These are phyloP conservation scores for Penicillium brevicompactum DNA, from an alignment of 2,329 filamentous ascomycete species.

Conservation along the genomic window DNA sequence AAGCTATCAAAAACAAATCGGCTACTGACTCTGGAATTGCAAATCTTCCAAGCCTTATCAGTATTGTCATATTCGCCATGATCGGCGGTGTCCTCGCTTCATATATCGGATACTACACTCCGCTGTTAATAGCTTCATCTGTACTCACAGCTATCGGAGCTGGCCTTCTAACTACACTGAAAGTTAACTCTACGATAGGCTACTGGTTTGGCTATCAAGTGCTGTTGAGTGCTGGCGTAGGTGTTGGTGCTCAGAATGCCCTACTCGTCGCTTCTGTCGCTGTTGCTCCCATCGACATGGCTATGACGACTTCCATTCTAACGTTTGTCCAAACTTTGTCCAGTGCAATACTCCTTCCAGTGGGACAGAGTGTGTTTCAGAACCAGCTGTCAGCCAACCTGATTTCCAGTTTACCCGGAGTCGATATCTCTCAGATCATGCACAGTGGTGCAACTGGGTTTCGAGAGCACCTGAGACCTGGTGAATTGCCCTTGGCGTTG, in stretches of 20 bases:
- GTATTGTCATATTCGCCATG: slow-evolving; percentile 14
- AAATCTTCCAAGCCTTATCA: slow-evolving; percentile 28
- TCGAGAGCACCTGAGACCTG: not conserved
- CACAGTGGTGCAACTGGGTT: not conserved
- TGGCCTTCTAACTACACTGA: slow-evolving; percentile 30
- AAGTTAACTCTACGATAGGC: slow-evolving; percentile 16
- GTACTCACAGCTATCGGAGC: slow-evolving; percentile 26
- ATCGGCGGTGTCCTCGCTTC: slow-evolving; percentile 12
- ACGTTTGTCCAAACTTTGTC: slow-evolving; percentile 35
- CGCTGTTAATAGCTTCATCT: slow-evolving; percentile 27
- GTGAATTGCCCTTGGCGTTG: not conserved
- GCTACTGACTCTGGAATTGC: slow-evolving; percentile 30
- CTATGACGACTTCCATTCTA: slow-evolving; percentile 28
- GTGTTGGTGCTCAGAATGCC: slow-evolving; percentile 31
- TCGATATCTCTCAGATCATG: not conserved
- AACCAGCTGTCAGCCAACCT: slow-evolving; percentile 25
- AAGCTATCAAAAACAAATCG: slow-evolving; percentile 28
- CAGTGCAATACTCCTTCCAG: slow-evolving; percentile 33
- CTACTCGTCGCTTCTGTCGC: slow-evolving; percentile 32
- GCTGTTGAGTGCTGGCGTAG: slow-evolving; percentile 27
- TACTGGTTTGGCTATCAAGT: slow-evolving; percentile 36
- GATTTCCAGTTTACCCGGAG: not conserved
- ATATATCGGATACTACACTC: slow-evolving; percentile 32
- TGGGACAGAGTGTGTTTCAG: slow-evolving; percentile 34
- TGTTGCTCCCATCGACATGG: slow-evolving; percentile 25